Evolutionary conservation across 108 stramenopile genomes (phyloP).

Genomic region (Aurantiochytrium sp.): DNA sequence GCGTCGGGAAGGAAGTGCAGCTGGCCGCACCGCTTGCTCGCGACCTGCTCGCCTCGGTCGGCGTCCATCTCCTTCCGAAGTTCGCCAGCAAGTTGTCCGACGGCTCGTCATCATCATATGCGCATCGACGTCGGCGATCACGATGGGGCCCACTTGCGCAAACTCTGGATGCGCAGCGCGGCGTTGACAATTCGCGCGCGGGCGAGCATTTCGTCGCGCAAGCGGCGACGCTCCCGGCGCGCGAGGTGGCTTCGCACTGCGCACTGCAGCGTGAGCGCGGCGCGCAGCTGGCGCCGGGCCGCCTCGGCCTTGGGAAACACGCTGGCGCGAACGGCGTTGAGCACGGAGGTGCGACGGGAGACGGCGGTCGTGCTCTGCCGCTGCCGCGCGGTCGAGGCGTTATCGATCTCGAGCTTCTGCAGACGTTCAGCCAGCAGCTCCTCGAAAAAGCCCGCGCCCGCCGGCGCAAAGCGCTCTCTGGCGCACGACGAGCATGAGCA

Average conservation of each 20-base stretch:
- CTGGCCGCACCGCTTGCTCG: no score
- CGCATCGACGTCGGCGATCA: no score
- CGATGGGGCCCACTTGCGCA: no score
- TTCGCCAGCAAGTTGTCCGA: no score
- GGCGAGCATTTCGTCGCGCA: not conserved
- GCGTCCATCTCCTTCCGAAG: no score
- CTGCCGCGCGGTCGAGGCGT: not conserved
- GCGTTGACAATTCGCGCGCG: not conserved
- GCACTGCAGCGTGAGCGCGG: not conserved
- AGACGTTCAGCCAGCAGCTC: not conserved
- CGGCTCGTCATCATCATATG: no score
- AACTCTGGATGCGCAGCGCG: not conserved
- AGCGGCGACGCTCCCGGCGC: not conserved
- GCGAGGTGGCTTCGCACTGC: not conserved
- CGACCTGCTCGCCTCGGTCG: no score
- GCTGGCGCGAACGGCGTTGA: not conserved
- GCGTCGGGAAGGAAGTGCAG: no score
- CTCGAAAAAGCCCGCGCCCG: not conserved
- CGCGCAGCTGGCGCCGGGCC: not conserved
- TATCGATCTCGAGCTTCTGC: not conserved
- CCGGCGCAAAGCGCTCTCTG: not conserved
- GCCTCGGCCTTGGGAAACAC: not conserved
- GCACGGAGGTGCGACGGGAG: not conserved
- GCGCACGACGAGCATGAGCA: not conserved
- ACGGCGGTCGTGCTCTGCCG: not conserved